These are phyloP conservation scores for Trametes hirsuta DNA, from an alignment of 1,284 basidiomycete genomes.

Conservation along the genomic window DNA sequence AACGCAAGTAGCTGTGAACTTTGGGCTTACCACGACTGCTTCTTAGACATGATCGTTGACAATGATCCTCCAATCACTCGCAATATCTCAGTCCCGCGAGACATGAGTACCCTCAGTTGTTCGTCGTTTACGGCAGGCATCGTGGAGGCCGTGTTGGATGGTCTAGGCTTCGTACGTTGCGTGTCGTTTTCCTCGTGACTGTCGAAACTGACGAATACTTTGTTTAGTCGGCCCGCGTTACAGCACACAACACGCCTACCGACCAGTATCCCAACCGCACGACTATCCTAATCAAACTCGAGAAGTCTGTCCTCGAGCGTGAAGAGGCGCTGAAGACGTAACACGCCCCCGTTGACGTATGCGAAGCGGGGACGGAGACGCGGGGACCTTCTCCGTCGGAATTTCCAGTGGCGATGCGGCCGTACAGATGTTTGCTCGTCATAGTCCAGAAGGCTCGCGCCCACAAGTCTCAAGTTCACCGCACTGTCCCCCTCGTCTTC, in stretches of 20 bases:
- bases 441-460: background rate
- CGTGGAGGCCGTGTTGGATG: conserved; percentile 96
- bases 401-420: background rate
- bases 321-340: conserved; percentile 75
- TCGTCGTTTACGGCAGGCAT: conserved; percentile 97
- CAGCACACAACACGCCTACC: conserved; percentile 92
- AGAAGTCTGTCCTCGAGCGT: conserved; percentile 86
- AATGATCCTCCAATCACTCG: conserved; percentile 93
- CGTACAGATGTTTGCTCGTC: background rate
- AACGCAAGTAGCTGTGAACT: background rate
- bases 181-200: background rate
- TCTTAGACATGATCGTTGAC: conserved; percentile 96
- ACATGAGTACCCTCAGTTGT: conserved; percentile 93
- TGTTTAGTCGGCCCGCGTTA: conserved; percentile 90
- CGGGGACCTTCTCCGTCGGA: background rate
- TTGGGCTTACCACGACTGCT: background rate
- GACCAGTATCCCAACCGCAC: conserved; percentile 82
- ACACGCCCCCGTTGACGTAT: background rate
- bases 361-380: background rate
- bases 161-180: conserved; percentile 87
- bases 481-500: no score
- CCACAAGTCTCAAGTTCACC: no score
- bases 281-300: conserved; percentile 93
- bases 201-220: background rate
- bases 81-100: conserved; percentile 91